Evolutionary conservation across 768 basidiomycete genomes (phyloP).

Genomic region (Mrakia hoshinonis): DNA sequence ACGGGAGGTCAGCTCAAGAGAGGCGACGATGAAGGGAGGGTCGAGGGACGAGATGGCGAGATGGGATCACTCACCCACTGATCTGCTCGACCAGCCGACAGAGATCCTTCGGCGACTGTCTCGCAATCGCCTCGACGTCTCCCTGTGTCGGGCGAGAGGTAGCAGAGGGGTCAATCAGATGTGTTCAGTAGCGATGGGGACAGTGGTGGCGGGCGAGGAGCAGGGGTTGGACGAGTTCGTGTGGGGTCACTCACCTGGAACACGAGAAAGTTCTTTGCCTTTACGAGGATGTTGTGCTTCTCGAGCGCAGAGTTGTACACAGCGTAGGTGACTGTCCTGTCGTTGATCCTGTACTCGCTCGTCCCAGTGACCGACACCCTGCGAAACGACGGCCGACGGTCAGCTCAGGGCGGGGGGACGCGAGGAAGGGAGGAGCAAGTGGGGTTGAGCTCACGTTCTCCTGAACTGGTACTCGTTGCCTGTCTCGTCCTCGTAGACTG

Average conservation of each 20-base stretch:
- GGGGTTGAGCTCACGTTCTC: constrained; percentile 64
- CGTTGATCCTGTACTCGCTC: constrained; percentile 85
- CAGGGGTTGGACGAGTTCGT: not conserved
- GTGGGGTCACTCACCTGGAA: constrained; percentile 53
- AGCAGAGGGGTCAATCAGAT: not conserved
- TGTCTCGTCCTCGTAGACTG: constrained; percentile 68
- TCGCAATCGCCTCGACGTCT: constrained; percentile 94
- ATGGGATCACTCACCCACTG: constrained; percentile 50
- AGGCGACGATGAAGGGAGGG: not conserved
- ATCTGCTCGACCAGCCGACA: constrained; percentile 90
- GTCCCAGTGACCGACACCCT: constrained; percentile 75
- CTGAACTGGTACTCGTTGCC: constrained; percentile 84
- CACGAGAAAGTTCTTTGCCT: constrained; percentile 98
- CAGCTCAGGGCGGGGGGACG: not conserved
- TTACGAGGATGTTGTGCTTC: constrained; percentile 88
- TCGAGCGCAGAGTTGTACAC: constrained; percentile 82
- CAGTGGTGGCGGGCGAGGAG: not conserved
- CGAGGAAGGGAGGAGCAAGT: not conserved
- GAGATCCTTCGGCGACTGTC: constrained; percentile 83
- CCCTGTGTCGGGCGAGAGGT: constrained; percentile 43
- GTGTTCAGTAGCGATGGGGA: not conserved
- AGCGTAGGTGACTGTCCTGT: constrained; percentile 68
- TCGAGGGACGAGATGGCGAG: not conserved
- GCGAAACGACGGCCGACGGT: not conserved
- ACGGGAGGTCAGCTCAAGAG: not conserved